Evolutionary conservation across 345 rosid genomes (phyloP), one percentile per base, ranked within the genome.

Genomic region (Theobroma cacao): DNA sequence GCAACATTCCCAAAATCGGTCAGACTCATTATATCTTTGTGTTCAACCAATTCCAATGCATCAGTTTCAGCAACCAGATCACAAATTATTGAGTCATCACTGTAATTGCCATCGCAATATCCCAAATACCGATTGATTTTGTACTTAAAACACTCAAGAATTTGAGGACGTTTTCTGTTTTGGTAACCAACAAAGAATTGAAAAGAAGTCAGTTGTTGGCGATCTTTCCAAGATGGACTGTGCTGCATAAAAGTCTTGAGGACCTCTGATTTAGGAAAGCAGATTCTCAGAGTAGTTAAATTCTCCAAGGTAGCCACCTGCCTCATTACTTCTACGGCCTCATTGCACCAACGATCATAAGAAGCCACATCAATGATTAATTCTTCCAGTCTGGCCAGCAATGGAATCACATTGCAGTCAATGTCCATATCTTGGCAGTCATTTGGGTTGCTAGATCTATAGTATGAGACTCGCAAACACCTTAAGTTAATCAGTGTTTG

Each of bases 21-120:
- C 28, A 82, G 45, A 15, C 80, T 75, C 5, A 64, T 38, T 28
- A 72, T 59, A 7, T 78, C 79, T 24, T 60, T 73, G 30, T 83
- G 81, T 28, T 48, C 72, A 36, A 80, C 45, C 6, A 83, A 72
- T 69, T 83, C 86, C 3, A 83, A 61, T 61, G 66, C 78, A 66
- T 83, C 80, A 9, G 83, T 75, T 73, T 77, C 70, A 28, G 79
- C 60, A 41, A 83, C 81, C 28, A 83, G 74, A 53, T 56, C 53
- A 53, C 55, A 67, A n/a, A 65, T 34, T 15, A 18, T 14, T 22
- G 34, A 26, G 10, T 77, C 28, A 38, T 55, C 10, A 36, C 9
- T 34, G 43, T 28, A 18, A n/a, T 14, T 24, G 31, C 74, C 75
- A 10, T 15, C 4, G 38, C 30, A 67, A 40, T 55, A 77, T 36